Conservation (phyloP, 2,329 filamentous ascomycete genomes). For the Aureobasidium sp. region DNA sequence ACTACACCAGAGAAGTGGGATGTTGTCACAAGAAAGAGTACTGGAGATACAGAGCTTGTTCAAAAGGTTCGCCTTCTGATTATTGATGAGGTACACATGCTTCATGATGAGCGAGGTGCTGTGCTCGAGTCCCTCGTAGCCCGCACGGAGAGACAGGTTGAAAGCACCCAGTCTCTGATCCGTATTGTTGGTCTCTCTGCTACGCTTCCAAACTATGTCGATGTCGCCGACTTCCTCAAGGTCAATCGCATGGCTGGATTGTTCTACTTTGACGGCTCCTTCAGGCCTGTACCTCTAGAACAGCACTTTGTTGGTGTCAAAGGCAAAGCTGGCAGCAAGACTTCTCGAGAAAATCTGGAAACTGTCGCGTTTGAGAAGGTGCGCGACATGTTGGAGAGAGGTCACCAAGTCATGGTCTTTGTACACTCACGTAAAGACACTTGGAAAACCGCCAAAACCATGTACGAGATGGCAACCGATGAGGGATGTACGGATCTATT, state of each 20-base stretch:
- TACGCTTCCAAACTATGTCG: slow-evolving; percentile 90
- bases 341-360: slow-evolving; percentile 84
- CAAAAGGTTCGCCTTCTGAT: slow-evolving; percentile 95
- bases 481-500: slow-evolving; percentile 74
- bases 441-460: slow-evolving; percentile 73
- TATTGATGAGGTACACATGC: slow-evolving; percentile 98
- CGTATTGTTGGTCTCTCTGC: slow-evolving; percentile 93
- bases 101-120: slow-evolving; percentile 93
- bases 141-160: slow-evolving; percentile 89
- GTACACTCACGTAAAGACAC: slow-evolving; percentile 96
- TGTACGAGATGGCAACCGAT: slow-evolving; percentile 80
- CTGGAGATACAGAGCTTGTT: slow-evolving; percentile 92
- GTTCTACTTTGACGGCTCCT: slow-evolving; percentile 96
- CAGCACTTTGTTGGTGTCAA: slow-evolving; percentile 97
- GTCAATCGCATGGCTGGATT: slow-evolving; percentile 89
- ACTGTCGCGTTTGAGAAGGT: slow-evolving; percentile 88
- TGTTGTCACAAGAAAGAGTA: slow-evolving; percentile 93
- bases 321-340: slow-evolving; percentile 74
- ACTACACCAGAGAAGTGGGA: slow-evolving; percentile 99
- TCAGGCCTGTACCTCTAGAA: slow-evolving; percentile 89
- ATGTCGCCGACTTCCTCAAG: slow-evolving; percentile 93
- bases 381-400: slow-evolving; percentile 78
- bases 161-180: slow-evolving; percentile 95
- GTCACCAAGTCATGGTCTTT: slow-evolving; percentile 99
- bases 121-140: slow-evolving; percentile 95